Percentiles rank a stretch among this genome's conserved stretches.
These are phyloP conservation scores for Telopea speciosissima DNA, from an alignment of 177 flowering plant species.

Conservation along the genomic window DNA sequence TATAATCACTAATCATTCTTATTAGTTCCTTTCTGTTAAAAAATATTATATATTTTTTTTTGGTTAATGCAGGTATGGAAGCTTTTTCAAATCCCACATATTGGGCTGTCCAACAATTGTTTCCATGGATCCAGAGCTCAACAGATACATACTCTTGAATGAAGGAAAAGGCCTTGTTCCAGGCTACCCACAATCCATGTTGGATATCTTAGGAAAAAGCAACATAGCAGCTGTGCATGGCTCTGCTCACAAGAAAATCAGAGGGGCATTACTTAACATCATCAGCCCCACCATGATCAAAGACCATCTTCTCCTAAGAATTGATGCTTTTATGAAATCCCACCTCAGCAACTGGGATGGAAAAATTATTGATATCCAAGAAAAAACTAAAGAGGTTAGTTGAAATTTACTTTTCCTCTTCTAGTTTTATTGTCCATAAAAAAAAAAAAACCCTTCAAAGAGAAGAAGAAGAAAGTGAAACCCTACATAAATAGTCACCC, in stretches of 20 bases:
- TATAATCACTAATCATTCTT: background rate
- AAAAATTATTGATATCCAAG: constrained; percentile 62
- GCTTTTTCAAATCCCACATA: constrained; percentile 79
- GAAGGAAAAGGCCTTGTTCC: constrained; percentile 91
- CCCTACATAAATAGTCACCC: background rate
- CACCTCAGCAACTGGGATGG: constrained; percentile 60
- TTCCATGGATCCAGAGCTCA: constrained; percentile 92
- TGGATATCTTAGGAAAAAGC: constrained; percentile 73
- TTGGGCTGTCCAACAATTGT: constrained; percentile 85
- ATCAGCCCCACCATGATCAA: constrained; percentile 63
- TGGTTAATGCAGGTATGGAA: constrained; percentile 50
- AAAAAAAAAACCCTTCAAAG: no score
- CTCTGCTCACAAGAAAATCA: constrained; percentile 67
- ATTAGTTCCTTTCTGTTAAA: background rate
- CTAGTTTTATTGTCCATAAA: background rate
- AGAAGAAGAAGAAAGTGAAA: no score
- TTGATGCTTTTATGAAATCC: constrained; percentile 71
- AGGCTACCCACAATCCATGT: constrained; percentile 97
- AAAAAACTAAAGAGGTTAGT: constrained; percentile 78
- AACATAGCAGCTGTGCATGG: constrained; percentile 95
- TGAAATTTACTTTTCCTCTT: constrained; percentile 4
- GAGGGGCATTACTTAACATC: constrained; percentile 72
- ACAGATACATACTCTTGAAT: constrained; percentile 75
- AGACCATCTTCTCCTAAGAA: constrained; percentile 60
- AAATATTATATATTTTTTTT: background rate